Conservation (phyloP, 1,139 yeast genomes). For the Geotrichum reessii region DNA sequence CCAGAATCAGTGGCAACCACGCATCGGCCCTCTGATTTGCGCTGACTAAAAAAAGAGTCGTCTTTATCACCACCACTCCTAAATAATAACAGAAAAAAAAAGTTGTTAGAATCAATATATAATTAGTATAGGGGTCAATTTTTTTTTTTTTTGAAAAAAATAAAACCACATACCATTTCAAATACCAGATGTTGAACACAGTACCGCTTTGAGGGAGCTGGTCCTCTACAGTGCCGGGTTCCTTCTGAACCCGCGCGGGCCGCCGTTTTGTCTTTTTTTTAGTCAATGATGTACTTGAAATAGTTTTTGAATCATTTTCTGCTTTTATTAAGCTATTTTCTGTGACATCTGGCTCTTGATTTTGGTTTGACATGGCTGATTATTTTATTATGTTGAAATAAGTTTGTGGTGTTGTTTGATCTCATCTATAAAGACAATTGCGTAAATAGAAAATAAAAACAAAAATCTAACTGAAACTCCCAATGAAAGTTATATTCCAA, state of each 20-base stretch:
- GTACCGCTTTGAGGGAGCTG: conserved; percentile 78
- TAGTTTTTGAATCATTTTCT: not conserved
- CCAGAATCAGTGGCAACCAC: conserved; percentile 64
- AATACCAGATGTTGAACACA: conserved; percentile 80
- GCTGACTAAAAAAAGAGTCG: conserved; percentile 34
- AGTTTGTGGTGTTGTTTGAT: not conserved
- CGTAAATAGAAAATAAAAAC: no score
- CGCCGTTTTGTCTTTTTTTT: conserved; percentile 27
- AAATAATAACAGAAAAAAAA: not conserved
- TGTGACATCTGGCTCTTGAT: not conserved
- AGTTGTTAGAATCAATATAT: no score
- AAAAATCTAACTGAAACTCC: not conserved
- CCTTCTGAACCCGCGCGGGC: conserved; percentile 69
- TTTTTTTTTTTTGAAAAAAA: no score
- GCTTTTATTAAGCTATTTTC: not conserved
- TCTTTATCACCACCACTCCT: conserved; percentile 39
- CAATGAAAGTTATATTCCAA: not conserved
- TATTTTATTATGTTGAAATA: not conserved
- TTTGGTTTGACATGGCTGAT: not conserved
- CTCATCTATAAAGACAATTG: not conserved
- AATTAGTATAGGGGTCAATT: no score
- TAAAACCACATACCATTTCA: conserved; percentile 62
- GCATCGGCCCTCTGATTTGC: conserved; percentile 51
- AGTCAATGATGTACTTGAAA: not conserved
- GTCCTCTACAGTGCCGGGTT: conserved; percentile 57